A percentile compares a stretch with the other conserved stretches of the same genome.
These are phyloP conservation scores for Komagataella mondaviorum DNA, from an alignment of 805 yeast species.

Conservation along the genomic window DNA sequence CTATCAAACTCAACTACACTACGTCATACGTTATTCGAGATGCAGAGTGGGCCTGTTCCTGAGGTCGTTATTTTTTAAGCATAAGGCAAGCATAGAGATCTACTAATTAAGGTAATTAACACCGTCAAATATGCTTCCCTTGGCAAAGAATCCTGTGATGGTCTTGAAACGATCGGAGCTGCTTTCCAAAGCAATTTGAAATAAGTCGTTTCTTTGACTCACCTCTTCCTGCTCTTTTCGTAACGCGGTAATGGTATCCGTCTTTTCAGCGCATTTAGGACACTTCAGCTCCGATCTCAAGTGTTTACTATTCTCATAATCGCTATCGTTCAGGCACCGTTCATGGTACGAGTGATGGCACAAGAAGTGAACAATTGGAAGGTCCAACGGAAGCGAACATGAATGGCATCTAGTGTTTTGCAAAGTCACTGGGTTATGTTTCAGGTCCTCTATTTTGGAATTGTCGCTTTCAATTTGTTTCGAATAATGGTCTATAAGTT, in stretches of 20 bases:
- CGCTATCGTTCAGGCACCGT: constrained; percentile 50
- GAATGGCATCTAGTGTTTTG: constrained; percentile 53
- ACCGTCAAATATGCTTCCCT: constrained; percentile 30
- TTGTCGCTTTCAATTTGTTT: constrained; percentile 47
- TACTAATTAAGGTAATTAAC: background rate
- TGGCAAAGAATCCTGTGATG: constrained; percentile 71
- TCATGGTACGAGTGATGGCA: constrained; percentile 85
- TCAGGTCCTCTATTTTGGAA: constrained; percentile 36
- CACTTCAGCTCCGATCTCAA: constrained; percentile 28
- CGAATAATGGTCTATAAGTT: constrained; percentile 54
- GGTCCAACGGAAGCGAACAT: constrained; percentile 53
- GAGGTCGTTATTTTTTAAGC: too few species aligned
- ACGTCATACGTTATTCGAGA: background rate
- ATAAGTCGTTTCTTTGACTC: constrained; percentile 49
- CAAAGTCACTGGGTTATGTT: constrained; percentile 31
- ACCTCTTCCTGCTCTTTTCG: constrained; percentile 46
- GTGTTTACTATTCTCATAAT: constrained; percentile 5
- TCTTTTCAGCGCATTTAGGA: constrained; percentile 64
- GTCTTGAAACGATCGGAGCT: constrained; percentile 56
- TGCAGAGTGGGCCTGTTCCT: too few species aligned
- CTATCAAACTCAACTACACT: background rate
- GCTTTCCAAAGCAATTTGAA: constrained; percentile 40
- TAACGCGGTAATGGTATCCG: constrained; percentile 49
- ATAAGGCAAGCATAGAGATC: background rate
- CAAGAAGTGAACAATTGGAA: constrained; percentile 72